Evolutionary conservation across 2,329 filamentous ascomycete species (phyloP), one percentile per base, ranked within the genome.

Genomic region (Phaeosphaeriaceae sp.): DNA sequence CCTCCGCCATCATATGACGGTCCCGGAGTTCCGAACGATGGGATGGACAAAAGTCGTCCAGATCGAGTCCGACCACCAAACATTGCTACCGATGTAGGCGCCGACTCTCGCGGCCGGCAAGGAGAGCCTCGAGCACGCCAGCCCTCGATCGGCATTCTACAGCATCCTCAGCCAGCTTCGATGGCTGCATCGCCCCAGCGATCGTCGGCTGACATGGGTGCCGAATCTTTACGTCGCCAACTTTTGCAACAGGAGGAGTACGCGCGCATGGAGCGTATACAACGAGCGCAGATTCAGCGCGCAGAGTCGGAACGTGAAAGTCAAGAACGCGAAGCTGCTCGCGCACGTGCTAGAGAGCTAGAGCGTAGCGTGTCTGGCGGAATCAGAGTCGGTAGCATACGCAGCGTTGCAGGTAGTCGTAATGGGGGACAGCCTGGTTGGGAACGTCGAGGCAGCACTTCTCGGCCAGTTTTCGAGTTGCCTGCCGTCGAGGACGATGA

Each of bases 401-500:
- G 70, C n/a, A 73, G 71, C 49, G 64, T 70, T 13, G 61, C 59
- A 7, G 72, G 75, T 10, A 75, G 73, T 55, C 60, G 66, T 32
- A 72, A 68, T 43, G 64, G 64, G 32, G 64, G 67, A 5, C 52
- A 61, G 17, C 57, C 68, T 50, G 72, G 69, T 1, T 74, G 72
- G 70, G 73, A 73, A 59, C 53, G 61, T 24, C 64, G 63, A 13
- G 70, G 71, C 8, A 70, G 67, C 40, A 58, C 55, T 2, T 52
- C 52, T 8, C 61, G 69, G 23, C 67, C 65, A 4, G 71, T 77
- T 0, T 78, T 77, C 52, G 75, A 75, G 54, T 47, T 77, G 48
- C 68, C 73, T 22, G 75, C 74, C 17, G 76, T 79, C 43, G 78
- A 81, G 30, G 79, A 82, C n/a, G 80, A 82, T 15, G 73, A 79